These are phyloP conservation scores for Phytophthora sp. DNA, from an alignment of 352 stramenopile genomes.

Conservation along the genomic window DNA sequence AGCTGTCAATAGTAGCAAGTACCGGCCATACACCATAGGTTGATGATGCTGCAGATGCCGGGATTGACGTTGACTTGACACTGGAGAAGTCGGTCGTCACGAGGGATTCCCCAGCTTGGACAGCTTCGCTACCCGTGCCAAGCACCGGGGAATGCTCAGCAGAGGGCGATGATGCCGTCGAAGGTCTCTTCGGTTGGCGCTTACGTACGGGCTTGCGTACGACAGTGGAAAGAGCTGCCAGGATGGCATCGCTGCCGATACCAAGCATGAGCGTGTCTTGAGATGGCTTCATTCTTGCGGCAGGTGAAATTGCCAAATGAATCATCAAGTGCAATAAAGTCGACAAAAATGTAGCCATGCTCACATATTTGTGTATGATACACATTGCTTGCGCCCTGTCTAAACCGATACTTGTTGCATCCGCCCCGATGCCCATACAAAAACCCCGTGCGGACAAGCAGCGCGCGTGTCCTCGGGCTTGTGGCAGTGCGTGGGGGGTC, in stretches of 20 bases:
- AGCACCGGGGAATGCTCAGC: too few relatives aligned
- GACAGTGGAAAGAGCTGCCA: constrained; percentile 9
- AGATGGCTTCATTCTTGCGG: neutral
- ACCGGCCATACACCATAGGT: too few relatives aligned
- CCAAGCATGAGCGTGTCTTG: constrained; percentile 5
- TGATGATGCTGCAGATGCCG: neutral
- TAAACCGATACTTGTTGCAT: constrained; percentile 11
- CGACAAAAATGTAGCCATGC: neutral
- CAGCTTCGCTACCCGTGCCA: too few relatives aligned
- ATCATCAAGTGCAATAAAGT: constrained; percentile 3
- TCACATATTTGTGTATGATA: too few relatives aligned
- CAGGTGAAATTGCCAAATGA: neutral
- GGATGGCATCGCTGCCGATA: constrained; percentile 5
- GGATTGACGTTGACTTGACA: too few relatives aligned
- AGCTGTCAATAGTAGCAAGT: too few relatives aligned
- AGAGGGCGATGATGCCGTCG: too few relatives aligned
- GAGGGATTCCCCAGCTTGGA: too few relatives aligned
- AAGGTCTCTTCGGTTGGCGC: neutral
- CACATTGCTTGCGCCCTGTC: constrained; percentile 5
- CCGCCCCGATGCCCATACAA: constrained; percentile 26
- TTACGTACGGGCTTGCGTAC: constrained; percentile 4
- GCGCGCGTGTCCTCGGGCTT: constrained; percentile 17
- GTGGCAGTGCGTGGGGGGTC: constrained; percentile 16
- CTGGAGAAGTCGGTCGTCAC: too few relatives aligned
- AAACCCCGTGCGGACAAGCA: constrained; percentile 28